Evolutionary conservation across 352 stramenopile species (phyloP), one percentile per base, ranked within the genome.

Genomic region (Saprolegnia diclina): DNA sequence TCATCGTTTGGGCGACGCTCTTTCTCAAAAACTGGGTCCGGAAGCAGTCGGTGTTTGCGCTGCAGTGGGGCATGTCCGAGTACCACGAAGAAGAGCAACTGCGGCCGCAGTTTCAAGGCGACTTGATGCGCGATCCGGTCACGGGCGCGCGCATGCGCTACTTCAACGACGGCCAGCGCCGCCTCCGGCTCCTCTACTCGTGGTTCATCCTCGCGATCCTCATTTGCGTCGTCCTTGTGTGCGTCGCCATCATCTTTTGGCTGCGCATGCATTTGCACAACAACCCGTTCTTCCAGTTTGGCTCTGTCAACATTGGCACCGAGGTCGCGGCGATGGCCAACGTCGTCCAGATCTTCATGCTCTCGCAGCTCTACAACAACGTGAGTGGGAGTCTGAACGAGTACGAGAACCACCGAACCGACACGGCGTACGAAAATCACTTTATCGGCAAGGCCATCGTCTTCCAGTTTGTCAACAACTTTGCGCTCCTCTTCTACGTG

Each of bases 391-490:
- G 84, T 48, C 79, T 98, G 55, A 96, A 96, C 55, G 82, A 97
- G 62, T 95, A 92, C 73, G 94, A 98, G 76, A 98, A 98, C 72
- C 92, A 97, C 71, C 81, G 90, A 64, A 97, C 88, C 9, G 79
- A 96, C 71, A 77, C 84, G 62, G 83, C 91, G 63, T 92, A 97
- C 72, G 78, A 97, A 64, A 97, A 97, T 77, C 95, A 86, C 73
- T 71, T 98, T 44, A 97, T 98, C 70, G 73, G 96, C 68, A 98
- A 98, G 80, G 92, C 90, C 67, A 89, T 98, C 64, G 85, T 97
- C 48, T 98, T 98, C 76, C 92, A 98, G 82, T 96, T 96, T 42
- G 96, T 98, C 74, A 97, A 98, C 80, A 96, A 96, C 73, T 98
- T 97, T 79, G 80, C 96, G n/a, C 82, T 82, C 62, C 76, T 98